Evolutionary conservation across 2,329 filamentous ascomycete species (phyloP).

Genomic region (Xylariaceae sp.): DNA sequence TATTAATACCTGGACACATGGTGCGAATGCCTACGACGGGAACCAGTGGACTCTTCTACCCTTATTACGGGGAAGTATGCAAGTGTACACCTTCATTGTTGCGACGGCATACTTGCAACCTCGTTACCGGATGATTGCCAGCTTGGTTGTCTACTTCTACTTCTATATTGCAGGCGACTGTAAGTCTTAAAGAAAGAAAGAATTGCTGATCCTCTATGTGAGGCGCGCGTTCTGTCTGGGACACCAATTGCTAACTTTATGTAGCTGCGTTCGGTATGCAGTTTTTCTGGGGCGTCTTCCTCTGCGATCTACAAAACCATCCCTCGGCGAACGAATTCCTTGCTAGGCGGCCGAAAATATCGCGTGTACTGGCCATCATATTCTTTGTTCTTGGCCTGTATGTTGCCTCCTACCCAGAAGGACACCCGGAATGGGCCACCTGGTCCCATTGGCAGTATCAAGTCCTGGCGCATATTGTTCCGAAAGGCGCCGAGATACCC

Average conservation of each 20-base stretch:
- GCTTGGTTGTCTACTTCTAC: slow-evolving; percentile 44
- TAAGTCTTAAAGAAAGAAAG: slow-evolving; percentile 19
- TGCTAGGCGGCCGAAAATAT: slow-evolving; percentile 39
- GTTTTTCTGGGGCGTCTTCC: slow-evolving; percentile 57
- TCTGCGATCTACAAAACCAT: slow-evolving; percentile 53
- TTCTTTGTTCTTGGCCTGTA: slow-evolving; percentile 49
- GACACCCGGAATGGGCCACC: slow-evolving; percentile 44
- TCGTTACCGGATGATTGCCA: slow-evolving; percentile 43
- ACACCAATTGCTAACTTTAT: slow-evolving; percentile 11
- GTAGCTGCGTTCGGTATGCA: slow-evolving; percentile 48
- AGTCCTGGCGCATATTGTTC: slow-evolving; percentile 41
- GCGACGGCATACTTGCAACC: slow-evolving; percentile 46
- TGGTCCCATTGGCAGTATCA: slow-evolving; percentile 48
- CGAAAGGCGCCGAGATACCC: slow-evolving; percentile 41
- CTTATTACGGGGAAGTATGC: slow-evolving; percentile 49
- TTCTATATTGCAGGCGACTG: slow-evolving; percentile 38
- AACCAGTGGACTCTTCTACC: slow-evolving; percentile 55
- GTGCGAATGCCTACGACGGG: slow-evolving; percentile 48
- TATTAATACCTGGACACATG: slow-evolving; percentile 46
- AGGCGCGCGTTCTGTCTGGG: background rate
- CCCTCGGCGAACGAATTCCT: slow-evolving; percentile 42
- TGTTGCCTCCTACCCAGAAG: slow-evolving; percentile 55
- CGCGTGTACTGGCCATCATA: slow-evolving; percentile 41
- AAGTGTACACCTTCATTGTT: slow-evolving; percentile 49
- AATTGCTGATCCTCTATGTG: background rate